Base-by-base conservation (phyloP, 257 asterid species). In the Fraxinus excelsior region DNA sequence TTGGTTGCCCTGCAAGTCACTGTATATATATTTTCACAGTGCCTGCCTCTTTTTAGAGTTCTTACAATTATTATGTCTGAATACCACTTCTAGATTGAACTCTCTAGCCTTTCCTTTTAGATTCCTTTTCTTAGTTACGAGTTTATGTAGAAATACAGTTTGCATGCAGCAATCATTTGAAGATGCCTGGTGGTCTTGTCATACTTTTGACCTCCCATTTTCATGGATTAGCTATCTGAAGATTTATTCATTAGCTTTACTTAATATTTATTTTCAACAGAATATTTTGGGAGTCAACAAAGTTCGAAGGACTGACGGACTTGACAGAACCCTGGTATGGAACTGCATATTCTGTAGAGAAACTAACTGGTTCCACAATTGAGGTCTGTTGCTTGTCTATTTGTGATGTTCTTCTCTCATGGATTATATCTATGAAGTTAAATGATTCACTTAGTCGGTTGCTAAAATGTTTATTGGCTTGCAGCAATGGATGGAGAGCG, bases 281-380 rank as follows among this genome's bases (percentile, higher is more conserved):
- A 86, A 88, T 96, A 68, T 93, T 96, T 84, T 93, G 98, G 98
- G 98, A 91, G 87, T 93, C 98, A 13, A 86, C 97, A 9, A 91
- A 88, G 82, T 93, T 96, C 83, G 92, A 91, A 85, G 98, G 95
- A 51, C 84, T 81, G 58, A 81, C 94, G 3, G 81, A 85, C 83
- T 80, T 72, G 80, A 80, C 79, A 28, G 99, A 96, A 84, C 98
- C 98, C 71, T 93, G 99, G 98, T 96, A 96, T 85, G 97, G 98
- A 83, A 96, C 99, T 26, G 88, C 91, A 70, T 93, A 86, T 86
- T 86, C 94, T 78, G 68, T 87, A 28, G 98, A 91, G 82, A 85
- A 83, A 80, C 79, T 93, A 72, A 75, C 84, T 81, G 86, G 87
- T 67, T 86, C 92, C 76, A 82, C 80, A 44, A 88, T 90, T 86